Conservation (phyloP, 2,329 filamentous ascomycete genomes). For the Ophiostoma himal-ulmi region DNA sequence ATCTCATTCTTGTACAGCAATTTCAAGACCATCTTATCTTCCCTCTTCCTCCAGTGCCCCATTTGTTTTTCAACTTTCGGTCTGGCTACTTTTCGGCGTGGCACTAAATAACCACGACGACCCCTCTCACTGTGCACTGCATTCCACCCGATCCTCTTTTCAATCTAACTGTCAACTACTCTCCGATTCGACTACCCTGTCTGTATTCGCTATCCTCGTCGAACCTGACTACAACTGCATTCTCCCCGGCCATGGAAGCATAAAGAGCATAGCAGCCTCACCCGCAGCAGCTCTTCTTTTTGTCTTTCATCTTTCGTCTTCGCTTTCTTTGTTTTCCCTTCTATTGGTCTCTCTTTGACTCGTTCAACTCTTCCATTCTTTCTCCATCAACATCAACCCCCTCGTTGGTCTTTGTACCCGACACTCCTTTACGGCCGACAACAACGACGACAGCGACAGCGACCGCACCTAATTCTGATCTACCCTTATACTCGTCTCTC, state of each 20-base stretch:
- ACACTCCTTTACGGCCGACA: conserved; percentile 11
- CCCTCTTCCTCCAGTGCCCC: neutral
- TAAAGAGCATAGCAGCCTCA: conserved; percentile 19
- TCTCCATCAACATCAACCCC: neutral
- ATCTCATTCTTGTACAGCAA: neutral
- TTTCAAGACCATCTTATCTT: neutral
- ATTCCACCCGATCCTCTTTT: conserved; percentile 8
- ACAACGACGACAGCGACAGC: neutral
- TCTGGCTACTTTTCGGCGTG: conserved; percentile 1
- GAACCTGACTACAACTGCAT: neutral
- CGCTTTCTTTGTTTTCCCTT: neutral
- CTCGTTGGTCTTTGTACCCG: conserved; percentile 17
- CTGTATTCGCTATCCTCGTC: neutral
- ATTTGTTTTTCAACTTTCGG: conserved; percentile 9
- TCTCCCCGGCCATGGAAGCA: conserved; percentile 15
- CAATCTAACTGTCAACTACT: neutral
- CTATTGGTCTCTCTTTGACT: neutral
- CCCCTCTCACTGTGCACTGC: conserved; percentile 3
- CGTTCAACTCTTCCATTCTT: neutral
- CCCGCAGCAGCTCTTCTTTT: neutral
- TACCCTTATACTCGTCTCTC: neutral
- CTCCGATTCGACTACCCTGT: neutral
- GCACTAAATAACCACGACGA: conserved; percentile 13
- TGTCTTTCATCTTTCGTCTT: neutral
- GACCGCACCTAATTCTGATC: neutral